Evolutionary conservation across 2,329 filamentous ascomycete genomes (phyloP), one percentile per base, ranked within the genome.

Genomic region (Cladosporium sp.): DNA sequence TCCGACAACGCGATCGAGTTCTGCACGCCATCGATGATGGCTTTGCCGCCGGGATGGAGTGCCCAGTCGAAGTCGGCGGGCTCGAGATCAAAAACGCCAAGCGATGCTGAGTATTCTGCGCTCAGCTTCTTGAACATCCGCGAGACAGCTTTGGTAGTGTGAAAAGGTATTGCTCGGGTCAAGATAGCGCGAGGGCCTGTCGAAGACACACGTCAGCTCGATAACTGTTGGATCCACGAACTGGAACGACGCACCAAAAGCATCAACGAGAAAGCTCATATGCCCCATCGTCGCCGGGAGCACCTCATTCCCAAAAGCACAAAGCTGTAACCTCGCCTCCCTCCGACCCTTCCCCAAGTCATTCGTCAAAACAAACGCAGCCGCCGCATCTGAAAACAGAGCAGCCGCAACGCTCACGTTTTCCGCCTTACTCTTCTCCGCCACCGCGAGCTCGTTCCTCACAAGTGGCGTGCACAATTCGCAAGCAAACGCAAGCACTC

Each of bases 331-430:
- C 1, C 73, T 71, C 22, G 62, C 63, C 52, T 73, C 70, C 1
- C 67, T 60, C 7, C 63, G 61, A 1, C 66, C 60, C 19, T 71
- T 75, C 1, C 82, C 85, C 55, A 88, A 74, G 0, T 80, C 81
- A 66, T 90, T 90, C 67, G 84, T 86, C 36, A 90, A 67, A 1
- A 90, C 75, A 28, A 84, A 72, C 0, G 86, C 84, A 59, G 85
- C 86, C n/a, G 84, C 87, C 63, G 84, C 88, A 70, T 90, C 87
- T 19, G 85, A 88, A 69, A 90, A 90, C 2, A 90, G 73, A 14
- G 82, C 83, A 1, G 84, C 78, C 1, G 86, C 87, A 65, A 90
- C 88, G 34, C 86, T 78, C 11, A 85, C 82, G 60, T 87, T 78
- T 64, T 87, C 82, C 15, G 68, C 88, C 81, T 69, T 82, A 84